Base-by-base conservation (phyloP, 2,329 filamentous ascomycete species). In the Xylaria digitata region DNA sequence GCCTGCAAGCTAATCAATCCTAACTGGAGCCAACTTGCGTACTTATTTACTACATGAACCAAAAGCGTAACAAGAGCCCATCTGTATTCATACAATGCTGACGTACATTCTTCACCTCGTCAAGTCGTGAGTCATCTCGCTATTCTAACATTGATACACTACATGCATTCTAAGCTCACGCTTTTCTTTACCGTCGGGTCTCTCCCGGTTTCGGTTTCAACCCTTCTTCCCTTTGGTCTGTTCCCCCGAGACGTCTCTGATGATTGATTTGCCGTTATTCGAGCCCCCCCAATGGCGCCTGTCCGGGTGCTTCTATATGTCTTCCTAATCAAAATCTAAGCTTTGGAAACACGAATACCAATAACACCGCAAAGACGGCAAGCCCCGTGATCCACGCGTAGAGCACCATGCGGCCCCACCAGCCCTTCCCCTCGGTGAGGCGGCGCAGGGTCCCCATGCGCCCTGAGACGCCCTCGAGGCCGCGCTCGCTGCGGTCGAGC, bases 301-400 rank as follows among this genome's bases (percentile, higher is more conserved):
- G 17, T 13, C 43, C 13, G 2, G 13, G 13, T n/a, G 23, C 43
- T 34, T 8, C 42, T 17, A 2, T 26, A 26, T 8, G 15, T 52
- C 42, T 43, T 42, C 50, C 50, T 5, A 43, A 19, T 83, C 75
- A 97, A 75, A 97, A 96, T 75, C 95, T 86, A 77, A 97, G 80
- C 83, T 97, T 98, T 0, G 95, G 95, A 76, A 93, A 82, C 57
- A 95, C 85, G 82, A 95, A 95, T 13, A 97, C 94, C 70, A 97
- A 79, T 77, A 96, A 73, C 42, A 97, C 82, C 19, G 93, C 86
- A 30, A 88, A 80, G n/a, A 96, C 74, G 90, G 93, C 95, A 69
- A 97, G 79, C 34, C 88, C 93, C 74, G 90, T 92, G 55, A 97
- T 94, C 85, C 92, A 91, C 45, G 84, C 90, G 82, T 96, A 97